Evolutionary conservation across 2,329 filamentous ascomycete species (phyloP).

Genomic region (Arthrobotrys pseudoclavata): DNA sequence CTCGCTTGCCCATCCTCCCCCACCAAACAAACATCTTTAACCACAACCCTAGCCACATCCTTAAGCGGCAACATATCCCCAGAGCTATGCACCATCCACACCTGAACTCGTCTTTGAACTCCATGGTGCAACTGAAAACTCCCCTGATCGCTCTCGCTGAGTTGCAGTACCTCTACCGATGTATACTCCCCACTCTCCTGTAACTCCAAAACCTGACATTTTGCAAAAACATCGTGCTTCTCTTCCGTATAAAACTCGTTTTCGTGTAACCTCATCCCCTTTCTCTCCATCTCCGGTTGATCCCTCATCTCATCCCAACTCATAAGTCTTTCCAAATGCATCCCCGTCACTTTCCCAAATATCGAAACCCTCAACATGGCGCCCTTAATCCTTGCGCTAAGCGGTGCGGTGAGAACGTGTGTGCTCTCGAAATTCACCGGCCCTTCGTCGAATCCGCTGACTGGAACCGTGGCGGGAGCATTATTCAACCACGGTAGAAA

Average conservation of each 20-base stretch:
- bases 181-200: constrained; percentile 91
- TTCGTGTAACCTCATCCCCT: constrained; percentile 82
- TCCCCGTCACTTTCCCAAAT: constrained; percentile 88
- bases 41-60: constrained; percentile 80
- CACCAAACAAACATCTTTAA: constrained; percentile 84
- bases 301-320: constrained; percentile 99
- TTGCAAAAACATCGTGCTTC: constrained; percentile 89
- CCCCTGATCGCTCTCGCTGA: constrained; percentile 84
- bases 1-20: constrained; percentile 88
- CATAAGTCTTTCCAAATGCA: constrained; percentile 95
- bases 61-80: constrained; percentile 91
- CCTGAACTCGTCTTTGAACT: constrained; percentile 85
- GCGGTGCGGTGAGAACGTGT: constrained; percentile 94
- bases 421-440: constrained; percentile 96
- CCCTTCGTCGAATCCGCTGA: constrained; percentile 91
- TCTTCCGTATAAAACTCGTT: constrained; percentile 94
- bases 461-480: constrained; percentile 94
- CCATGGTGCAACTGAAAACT: constrained; percentile 97
- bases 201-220: constrained; percentile 90
- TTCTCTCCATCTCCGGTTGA: constrained; percentile 71
- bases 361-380: constrained; percentile 87
- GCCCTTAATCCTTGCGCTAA: constrained; percentile 77
- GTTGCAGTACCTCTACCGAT: constrained; percentile 92
- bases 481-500: constrained; percentile 92
- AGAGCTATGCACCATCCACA: constrained; percentile 91